Percentiles rank a stretch among this genome's conserved stretches.
These are phyloP conservation scores for Colletotrichum kahawae DNA, from an alignment of 2,329 filamentous ascomycete genomes.

Conservation along the genomic window DNA sequence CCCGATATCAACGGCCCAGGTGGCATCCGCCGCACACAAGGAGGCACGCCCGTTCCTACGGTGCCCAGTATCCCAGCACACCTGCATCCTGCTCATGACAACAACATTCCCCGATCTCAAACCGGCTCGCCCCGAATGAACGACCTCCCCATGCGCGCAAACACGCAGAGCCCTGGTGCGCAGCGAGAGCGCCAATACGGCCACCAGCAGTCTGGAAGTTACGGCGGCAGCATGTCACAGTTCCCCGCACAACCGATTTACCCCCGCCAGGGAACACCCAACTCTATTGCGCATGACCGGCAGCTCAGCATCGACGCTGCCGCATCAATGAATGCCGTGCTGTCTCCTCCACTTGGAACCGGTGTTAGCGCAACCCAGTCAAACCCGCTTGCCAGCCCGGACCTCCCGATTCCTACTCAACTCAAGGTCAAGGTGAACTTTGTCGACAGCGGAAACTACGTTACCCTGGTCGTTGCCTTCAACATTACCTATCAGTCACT, in stretches of 20 bases:
- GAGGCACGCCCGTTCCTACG: constrained; percentile 63
- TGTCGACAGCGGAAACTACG: constrained; percentile 76
- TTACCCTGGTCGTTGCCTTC: constrained; percentile 94
- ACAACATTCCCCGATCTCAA: constrained; percentile 76
- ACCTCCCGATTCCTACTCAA: constrained; percentile 70
- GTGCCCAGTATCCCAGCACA: constrained; percentile 81
- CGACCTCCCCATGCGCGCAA: constrained; percentile 69
- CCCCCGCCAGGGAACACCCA: constrained; percentile 50
- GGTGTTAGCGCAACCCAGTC: constrained; percentile 26
- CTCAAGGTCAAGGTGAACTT: constrained; percentile 96
- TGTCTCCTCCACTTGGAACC: constrained; percentile 51
- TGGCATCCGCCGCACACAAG: constrained; percentile 60
- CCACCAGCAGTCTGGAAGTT: constrained; percentile 52
- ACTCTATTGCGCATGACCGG: constrained; percentile 41
- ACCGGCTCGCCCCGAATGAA: constrained; percentile 77
- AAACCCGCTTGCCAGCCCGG: constrained; percentile 43
- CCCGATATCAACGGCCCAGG: constrained; percentile 85
- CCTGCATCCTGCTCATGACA: constrained; percentile 64
- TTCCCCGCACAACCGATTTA: constrained; percentile 62
- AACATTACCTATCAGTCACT: constrained; percentile 95
- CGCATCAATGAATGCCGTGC: constrained; percentile 33
- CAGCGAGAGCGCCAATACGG: constrained; percentile 62
- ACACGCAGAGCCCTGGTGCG: constrained; percentile 72
- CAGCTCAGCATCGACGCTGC: constrained; percentile 44
- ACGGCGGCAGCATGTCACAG: constrained; percentile 58